Evolutionary conservation across 345 rosid species (phyloP).

Genomic region (Acer negundo): DNA sequence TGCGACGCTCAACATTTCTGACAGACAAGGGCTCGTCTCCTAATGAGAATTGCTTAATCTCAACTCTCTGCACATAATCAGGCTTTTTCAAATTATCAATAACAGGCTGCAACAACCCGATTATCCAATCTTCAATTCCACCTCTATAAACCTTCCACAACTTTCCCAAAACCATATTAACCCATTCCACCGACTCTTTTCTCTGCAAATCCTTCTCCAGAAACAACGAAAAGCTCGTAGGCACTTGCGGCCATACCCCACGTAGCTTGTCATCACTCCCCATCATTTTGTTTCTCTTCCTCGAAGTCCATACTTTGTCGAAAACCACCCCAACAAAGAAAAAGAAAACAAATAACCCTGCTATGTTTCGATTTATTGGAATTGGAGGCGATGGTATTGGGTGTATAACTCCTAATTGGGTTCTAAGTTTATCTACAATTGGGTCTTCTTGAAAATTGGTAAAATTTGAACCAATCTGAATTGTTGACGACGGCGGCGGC

Average conservation of each 20-base stretch:
- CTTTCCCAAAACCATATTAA: conserved; percentile 97
- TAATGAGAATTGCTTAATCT: conserved; percentile 86
- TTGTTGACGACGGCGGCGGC: background rate
- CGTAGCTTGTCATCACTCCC: conserved; percentile 30
- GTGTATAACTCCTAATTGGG: conserved; percentile 83
- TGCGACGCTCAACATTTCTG: conserved; percentile 90
- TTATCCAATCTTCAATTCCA: conserved; percentile 89
- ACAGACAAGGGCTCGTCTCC: conserved; percentile 97
- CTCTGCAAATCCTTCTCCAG: conserved; percentile 95
- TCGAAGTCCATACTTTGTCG: conserved; percentile 83
- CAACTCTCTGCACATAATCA: conserved; percentile 90
- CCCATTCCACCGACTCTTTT: conserved; percentile 99
- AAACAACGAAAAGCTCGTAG: conserved; percentile 76
- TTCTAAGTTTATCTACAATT: conserved; percentile 81
- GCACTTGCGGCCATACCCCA: conserved; percentile 79
- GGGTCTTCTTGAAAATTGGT: conserved; percentile 76
- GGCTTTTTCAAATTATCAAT: conserved; percentile 94
- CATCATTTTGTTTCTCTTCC: conserved; percentile 44
- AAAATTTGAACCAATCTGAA: conserved; percentile 47
- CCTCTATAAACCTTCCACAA: conserved; percentile 94
- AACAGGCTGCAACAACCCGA: conserved; percentile 94
- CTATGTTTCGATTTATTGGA: conserved; percentile 65
- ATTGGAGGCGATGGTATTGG: conserved; percentile 95
- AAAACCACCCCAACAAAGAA: conserved; percentile 93
- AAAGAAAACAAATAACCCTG: conserved; percentile 73